Evolutionary conservation across 352 stramenopile species (phyloP).

Genomic region (Phytophthora quininea): DNA sequence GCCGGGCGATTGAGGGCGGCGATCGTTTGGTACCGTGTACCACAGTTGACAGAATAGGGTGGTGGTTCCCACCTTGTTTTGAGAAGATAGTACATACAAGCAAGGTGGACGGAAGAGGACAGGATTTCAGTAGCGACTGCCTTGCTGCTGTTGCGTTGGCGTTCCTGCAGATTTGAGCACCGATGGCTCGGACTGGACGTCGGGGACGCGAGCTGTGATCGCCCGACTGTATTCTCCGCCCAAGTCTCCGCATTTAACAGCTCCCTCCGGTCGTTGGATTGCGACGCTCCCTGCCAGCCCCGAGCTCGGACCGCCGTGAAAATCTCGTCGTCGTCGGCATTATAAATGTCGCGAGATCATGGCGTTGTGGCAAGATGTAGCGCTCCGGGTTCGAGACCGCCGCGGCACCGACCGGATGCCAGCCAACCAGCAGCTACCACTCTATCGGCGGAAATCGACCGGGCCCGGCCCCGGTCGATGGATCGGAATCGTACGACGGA

Average conservation of each 20-base stretch:
- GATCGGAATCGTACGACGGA: constrained; percentile 9
- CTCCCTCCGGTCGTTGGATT: neutral
- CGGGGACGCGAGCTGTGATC: neutral
- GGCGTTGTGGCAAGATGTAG: constrained; percentile 18
- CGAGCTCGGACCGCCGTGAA: neutral
- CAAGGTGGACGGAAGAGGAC: neutral
- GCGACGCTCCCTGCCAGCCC: neutral
- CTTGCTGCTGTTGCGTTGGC: neutral
- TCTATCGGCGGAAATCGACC: constrained; percentile 18
- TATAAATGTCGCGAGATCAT: constrained; percentile 16
- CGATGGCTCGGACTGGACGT: neutral
- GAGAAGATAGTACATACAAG: too few species aligned
- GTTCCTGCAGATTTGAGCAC: neutral
- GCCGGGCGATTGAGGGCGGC: neutral
- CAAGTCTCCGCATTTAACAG: too few species aligned
- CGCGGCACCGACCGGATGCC: neutral
- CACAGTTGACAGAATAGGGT: neutral
- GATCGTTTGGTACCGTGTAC: neutral
- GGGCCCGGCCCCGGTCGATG: constrained; percentile 15
- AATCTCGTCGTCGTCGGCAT: neutral
- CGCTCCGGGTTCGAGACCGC: constrained; percentile 1
- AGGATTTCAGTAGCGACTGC: too few species aligned
- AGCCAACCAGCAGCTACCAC: constrained; percentile 4
- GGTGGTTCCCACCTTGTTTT: too few species aligned
- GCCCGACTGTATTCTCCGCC: too few species aligned